phyloP scores from a whole-genome alignment of 352 stramenopile genomes.

The Vaucheria bursata region DNA sequence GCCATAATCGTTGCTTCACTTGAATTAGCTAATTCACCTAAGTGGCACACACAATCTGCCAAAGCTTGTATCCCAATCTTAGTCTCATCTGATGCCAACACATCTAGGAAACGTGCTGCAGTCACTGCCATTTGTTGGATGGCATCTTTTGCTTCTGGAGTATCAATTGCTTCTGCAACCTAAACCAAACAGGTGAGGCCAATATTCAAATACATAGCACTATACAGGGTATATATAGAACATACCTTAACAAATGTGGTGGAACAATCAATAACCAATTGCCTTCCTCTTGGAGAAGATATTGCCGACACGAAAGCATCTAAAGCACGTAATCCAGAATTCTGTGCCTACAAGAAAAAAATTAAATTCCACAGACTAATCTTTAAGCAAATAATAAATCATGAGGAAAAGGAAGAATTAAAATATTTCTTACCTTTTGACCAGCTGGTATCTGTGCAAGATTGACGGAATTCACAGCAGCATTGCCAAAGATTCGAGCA shows the following conservation, averaged over 20 bases:
- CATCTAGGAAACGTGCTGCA: slow-evolving; percentile 25
- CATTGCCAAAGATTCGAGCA: slow-evolving; percentile 36
- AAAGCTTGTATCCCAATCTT: slow-evolving; percentile 34
- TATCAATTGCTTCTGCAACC: slow-evolving; percentile 35
- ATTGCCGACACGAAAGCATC: slow-evolving; percentile 16
- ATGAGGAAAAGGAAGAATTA: too few relatives aligned
- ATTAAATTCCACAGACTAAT: too few relatives aligned
- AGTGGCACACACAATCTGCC: slow-evolving; percentile 12
- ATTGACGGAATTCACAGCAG: slow-evolving; percentile 23
- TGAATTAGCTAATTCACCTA: slow-evolving; percentile 29
- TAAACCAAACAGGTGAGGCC: not conserved
- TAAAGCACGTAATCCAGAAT: slow-evolving; percentile 11
- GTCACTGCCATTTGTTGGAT: slow-evolving; percentile 38
- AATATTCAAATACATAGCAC: not conserved
- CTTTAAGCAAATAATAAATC: too few relatives aligned
- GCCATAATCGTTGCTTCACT: slow-evolving; percentile 35
- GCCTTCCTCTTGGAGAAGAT: slow-evolving; percentile 32
- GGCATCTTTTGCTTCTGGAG: slow-evolving; percentile 29
- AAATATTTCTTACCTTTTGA: not conserved
- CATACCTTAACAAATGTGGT: slow-evolving; percentile 25
- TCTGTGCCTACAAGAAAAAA: too few relatives aligned
- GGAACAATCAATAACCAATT: slow-evolving; percentile 29
- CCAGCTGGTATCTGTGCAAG: slow-evolving; percentile 17
- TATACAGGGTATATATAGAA: not conserved
- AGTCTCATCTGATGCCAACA: slow-evolving; percentile 19